Evolutionary conservation across 805 yeast species (phyloP), one percentile per base, ranked within the genome.

Genomic region (Barnettozyma pratensis): DNA sequence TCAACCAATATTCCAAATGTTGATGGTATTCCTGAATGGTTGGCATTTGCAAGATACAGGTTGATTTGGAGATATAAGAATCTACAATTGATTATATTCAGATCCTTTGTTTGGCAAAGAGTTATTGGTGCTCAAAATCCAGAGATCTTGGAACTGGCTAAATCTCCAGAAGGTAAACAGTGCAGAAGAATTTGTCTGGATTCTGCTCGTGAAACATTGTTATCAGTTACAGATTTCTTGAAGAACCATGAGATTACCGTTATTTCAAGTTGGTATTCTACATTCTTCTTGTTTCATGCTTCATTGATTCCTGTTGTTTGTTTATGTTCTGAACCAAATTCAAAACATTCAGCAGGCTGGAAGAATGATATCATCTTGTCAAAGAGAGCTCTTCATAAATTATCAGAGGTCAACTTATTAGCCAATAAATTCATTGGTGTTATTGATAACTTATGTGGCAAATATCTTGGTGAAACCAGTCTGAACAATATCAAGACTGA

Each of bases 241-340:
- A 54, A 55, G 28, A 65, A 63, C 37, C 59, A 66, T 44, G 65
- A 65, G 9, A 49, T 72, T 19, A 70, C 78, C n/a, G 72, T 75
- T 28, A 67, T 80, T 31, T 70, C 79, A 11, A 74, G 78, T 29
- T 82, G 87, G 87, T 78, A 81, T 62, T 77, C 84, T 5, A 76
- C 81, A 0, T 82, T 79, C 57, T 83, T 79, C 60, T 54, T 80
- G 11, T 80, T 81, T 64, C 86, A 82, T 60, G 85, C 87, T 2
- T 74, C 77, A 5, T 63, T 82, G 48, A 77, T 82, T 43, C 81
- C 83, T 7, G 71, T 80, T 45, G 75, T 77, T 8, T 77, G 80
- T 54, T 59, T 75, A 14, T 73, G 79, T 50, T 71, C 80, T 8
- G 81, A 79, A 47, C 75, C 80, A 6, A 56, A 58, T 5, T 73